A percentile compares a stretch with the other conserved stretches of the same genome.
These are phyloP conservation scores for Aspergillus unguis DNA, from an alignment of 2,329 filamentous ascomycete species.

Conservation along the genomic window DNA sequence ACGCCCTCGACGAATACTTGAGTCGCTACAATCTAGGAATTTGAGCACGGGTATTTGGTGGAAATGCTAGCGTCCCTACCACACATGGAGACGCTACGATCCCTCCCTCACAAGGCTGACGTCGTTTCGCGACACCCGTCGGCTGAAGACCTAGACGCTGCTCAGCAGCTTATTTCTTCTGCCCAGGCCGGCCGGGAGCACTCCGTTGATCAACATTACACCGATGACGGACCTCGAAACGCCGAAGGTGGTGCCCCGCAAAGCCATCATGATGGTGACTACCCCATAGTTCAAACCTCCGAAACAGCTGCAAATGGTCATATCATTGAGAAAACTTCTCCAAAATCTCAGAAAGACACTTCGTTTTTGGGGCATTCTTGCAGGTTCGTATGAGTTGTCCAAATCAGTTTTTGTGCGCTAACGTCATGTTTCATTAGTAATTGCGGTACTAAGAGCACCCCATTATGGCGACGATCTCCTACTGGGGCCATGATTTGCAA, in stretches of 20 bases:
- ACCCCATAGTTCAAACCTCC: slow-evolving; percentile 16
- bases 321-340: slow-evolving; percentile 31
- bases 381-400: slow-evolving; percentile 30
- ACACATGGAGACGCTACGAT: slow-evolving; percentile 37
- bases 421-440: slow-evolving; percentile 59
- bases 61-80: slow-evolving; percentile 38
- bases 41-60: slow-evolving; percentile 10
- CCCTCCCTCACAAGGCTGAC: slow-evolving; percentile 29
- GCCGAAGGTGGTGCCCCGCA: slow-evolving; percentile 17
- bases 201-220: slow-evolving; percentile 25
- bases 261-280: slow-evolving; percentile 15
- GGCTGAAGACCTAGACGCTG: slow-evolving; percentile 47
- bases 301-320: slow-evolving; percentile 15
- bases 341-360: slow-evolving; percentile 37
- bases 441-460: slow-evolving; percentile 89
- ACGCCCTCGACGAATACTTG: slow-evolving; percentile 3
- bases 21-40: slow-evolving; percentile 4
- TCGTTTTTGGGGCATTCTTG: slow-evolving; percentile 42
- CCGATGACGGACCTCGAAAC: slow-evolving; percentile 17
- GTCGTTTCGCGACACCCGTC: slow-evolving; percentile 43
- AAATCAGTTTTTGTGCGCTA: background rate
- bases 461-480: slow-evolving; percentile 89
- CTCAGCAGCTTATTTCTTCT: slow-evolving; percentile 48
- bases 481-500: slow-evolving; percentile 96
- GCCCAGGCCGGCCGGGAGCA: slow-evolving; percentile 43